Conservation (phyloP, 768 basidiomycete species). For the Calocybe indica region DNA sequence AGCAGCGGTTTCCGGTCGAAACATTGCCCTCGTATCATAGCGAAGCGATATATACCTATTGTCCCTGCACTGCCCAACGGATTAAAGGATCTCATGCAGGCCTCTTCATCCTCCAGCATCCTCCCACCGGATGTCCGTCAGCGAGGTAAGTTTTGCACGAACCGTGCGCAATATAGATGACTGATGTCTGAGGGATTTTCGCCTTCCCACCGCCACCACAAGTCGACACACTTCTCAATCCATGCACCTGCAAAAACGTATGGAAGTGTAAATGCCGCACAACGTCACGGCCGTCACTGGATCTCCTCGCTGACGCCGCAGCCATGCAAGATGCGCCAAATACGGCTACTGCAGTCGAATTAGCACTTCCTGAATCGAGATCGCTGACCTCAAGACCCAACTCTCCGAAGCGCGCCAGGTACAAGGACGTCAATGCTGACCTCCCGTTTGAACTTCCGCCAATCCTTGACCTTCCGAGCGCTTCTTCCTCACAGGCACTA, state of each 20-base stretch:
- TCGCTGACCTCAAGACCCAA: background rate
- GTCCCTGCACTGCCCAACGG: conserved; percentile 72
- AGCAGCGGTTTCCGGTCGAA: conserved; percentile 1
- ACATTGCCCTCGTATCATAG: conserved; percentile 23
- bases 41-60: conserved; percentile 64
- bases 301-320: conserved; percentile 33
- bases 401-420: conserved; percentile 26
- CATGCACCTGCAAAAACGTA: conserved; percentile 52
- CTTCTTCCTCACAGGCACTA: conserved; percentile 13
- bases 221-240: conserved; percentile 62
- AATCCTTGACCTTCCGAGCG: conserved; percentile 26
- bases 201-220: conserved; percentile 18
- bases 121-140: conserved; percentile 39
- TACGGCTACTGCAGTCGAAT: conserved; percentile 6
- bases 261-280: conserved; percentile 48
- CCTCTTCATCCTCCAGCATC: conserved; percentile 16
- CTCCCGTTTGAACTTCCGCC: conserved; percentile 44
- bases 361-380: too few species aligned
- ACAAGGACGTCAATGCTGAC: conserved; percentile 11
- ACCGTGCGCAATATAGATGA: conserved; percentile 1
- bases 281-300: conserved; percentile 11
- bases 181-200: conserved; percentile 1
- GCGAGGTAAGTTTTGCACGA: conserved; percentile 31
- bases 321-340: conserved; percentile 18
- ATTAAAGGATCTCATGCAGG: conserved; percentile 46